These are phyloP conservation scores for Solanum hybrid DNA, from an alignment of 305 asterid genomes.

Conservation along the genomic window DNA sequence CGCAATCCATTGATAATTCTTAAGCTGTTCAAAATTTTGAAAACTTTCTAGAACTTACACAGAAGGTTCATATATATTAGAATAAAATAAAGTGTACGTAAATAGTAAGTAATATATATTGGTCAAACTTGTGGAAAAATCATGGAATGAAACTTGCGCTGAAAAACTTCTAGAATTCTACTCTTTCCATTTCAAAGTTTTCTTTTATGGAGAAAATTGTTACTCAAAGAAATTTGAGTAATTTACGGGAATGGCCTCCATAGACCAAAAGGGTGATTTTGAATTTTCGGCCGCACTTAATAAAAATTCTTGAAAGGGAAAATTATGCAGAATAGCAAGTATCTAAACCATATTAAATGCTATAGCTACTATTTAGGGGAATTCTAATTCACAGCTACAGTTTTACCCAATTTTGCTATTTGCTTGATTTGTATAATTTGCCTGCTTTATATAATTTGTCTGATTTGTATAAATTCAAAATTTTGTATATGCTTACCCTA, in stretches of 20 bases:
- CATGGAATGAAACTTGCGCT: not conserved
- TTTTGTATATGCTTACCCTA: not conserved
- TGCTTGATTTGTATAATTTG: too few relatives aligned
- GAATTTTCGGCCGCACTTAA: not conserved
- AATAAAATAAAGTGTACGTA: not conserved
- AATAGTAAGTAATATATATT: not conserved
- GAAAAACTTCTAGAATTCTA: not conserved
- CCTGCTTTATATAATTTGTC: too few relatives aligned
- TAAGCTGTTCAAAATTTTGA: conserved; percentile 13
- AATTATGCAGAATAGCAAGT: not conserved
- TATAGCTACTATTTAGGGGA: not conserved
- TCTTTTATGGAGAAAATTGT: not conserved
- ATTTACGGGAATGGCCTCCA: not conserved
- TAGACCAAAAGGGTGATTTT: not conserved
- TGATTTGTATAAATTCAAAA: too few relatives aligned
- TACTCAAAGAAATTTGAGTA: not conserved
- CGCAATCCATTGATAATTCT: not conserved
- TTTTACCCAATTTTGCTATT: not conserved
- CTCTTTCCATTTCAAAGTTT: not conserved
- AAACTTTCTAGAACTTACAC: conserved; percentile 8
- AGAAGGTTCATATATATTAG: not conserved
- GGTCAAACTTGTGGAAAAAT: not conserved
- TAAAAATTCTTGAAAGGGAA: not conserved
- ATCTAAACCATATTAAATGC: not conserved
- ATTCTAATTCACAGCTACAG: not conserved